Evolutionary conservation across 805 yeast species (phyloP), one percentile per base, ranked within the genome.

Genomic region (Hanseniaspora jakobsenii): DNA sequence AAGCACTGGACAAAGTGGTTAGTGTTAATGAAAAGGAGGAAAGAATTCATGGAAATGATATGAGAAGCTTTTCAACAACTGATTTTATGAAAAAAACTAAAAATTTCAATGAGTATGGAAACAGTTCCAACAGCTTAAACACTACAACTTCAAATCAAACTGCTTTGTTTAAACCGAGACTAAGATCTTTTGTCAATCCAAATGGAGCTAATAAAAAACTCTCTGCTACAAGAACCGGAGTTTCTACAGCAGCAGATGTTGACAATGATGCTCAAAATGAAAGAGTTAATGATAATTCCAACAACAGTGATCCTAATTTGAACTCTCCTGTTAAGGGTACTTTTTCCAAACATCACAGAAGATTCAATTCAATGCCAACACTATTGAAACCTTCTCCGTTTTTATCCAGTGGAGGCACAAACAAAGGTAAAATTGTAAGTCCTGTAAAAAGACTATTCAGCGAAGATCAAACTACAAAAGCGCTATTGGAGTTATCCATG

Each of bases 281-380:
- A 31, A 36, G 34, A 32, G 32, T 36, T 13, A 24, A 24, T 24
- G 27, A 36, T 18, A 36, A 21, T 19, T 14, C 32, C 6, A 17
- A 36, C 13, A 21, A 29, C 21, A 8, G 7, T n/a, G 27, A 29
- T 5, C 22, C 9, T n/a, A 30, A 22, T 19, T 14, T 9, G 9
- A 12, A 9, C 4, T 26, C 17, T 26, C 31, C 27, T 3, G 34
- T 4, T 6, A 16, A 19, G 6, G 36, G 26, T 6, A 34, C 32
- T 10, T 27, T 28, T 22, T 32, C 24, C 7, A 61, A 50, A 3
- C 47, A 50, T 8, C 72, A 67, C 46, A 61, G 57, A 34, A 53
- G 71, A 42, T 64, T 67, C 3, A 51, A 60, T 3, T 69, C 73
- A 3, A 49, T 69, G 32, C 73, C 73, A 0, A 53, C 59, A 7